These are phyloP conservation scores for Fusarium continuum DNA, from an alignment of 2,329 filamentous ascomycete species.

Conservation along the genomic window DNA sequence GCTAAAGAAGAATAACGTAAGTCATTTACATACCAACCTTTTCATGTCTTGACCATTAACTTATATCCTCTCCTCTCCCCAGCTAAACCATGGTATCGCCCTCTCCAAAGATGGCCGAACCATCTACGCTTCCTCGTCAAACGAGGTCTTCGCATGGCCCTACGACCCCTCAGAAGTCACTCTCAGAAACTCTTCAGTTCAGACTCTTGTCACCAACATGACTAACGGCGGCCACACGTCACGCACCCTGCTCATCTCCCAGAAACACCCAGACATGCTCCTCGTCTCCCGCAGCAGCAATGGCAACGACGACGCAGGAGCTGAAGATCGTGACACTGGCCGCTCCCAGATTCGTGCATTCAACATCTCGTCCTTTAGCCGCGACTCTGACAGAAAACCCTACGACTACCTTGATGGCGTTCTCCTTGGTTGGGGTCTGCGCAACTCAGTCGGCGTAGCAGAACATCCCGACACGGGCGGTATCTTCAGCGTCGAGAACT, in stretches of 20 bases:
- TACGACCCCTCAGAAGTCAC: constrained; percentile 67
- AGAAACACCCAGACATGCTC: constrained; percentile 62
- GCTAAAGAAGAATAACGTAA: constrained; percentile 50
- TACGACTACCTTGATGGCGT: constrained; percentile 59
- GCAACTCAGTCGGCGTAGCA: constrained; percentile 77
- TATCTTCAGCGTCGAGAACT: constrained; percentile 74
- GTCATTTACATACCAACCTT: constrained; percentile 8
- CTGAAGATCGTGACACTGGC: constrained; percentile 62
- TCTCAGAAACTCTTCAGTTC: constrained; percentile 51
- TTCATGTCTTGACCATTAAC: background rate
- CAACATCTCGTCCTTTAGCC: constrained; percentile 49
- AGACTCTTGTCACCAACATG: constrained; percentile 71
- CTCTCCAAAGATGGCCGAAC: constrained; percentile 62
- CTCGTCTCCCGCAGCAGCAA: constrained; percentile 73
- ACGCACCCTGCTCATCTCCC: constrained; percentile 71
- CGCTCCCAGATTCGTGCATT: constrained; percentile 74
- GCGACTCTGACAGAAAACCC: constrained; percentile 37
- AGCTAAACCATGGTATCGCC: constrained; percentile 67
- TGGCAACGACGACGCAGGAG: constrained; percentile 67
- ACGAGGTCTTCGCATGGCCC: constrained; percentile 69
- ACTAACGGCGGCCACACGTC: constrained; percentile 68
- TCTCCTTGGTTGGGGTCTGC: constrained; percentile 72
- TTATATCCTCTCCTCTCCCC: background rate
- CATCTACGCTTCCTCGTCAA: constrained; percentile 65
- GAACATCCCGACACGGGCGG: constrained; percentile 65